Evolutionary conservation across 257 asterid species (phyloP).

Genomic region (Nicotiana tabacum): DNA sequence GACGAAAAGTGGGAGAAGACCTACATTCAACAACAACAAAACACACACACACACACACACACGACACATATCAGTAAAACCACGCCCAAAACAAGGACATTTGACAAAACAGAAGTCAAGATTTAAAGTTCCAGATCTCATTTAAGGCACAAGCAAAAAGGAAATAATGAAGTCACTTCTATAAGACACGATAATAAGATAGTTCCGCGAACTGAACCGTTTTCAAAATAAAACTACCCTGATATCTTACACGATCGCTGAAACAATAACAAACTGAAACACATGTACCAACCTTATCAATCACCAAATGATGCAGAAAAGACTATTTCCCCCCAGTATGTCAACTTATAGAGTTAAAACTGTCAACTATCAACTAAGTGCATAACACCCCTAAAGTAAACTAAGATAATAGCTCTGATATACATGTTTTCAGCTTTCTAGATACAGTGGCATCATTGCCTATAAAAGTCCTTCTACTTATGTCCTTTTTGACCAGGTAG

Average conservation of each 20-base stretch:
- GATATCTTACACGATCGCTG: background rate
- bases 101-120: background rate
- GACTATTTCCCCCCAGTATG: background rate
- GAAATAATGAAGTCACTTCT: background rate
- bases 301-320: background rate
- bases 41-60: background rate
- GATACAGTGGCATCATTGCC: background rate
- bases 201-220: background rate
- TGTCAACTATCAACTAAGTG: background rate
- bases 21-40: background rate
- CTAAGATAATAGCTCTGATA: background rate
- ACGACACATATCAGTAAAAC: background rate
- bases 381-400: background rate
- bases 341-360: background rate
- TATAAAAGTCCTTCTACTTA: background rate
- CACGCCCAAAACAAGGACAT: background rate
- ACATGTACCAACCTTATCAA: background rate
- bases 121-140: background rate
- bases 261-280: background rate
- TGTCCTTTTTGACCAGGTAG: background rate
- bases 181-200: background rate
- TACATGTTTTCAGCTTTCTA: background rate
- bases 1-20: background rate
- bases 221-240: background rate
- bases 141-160: background rate